These are phyloP conservation scores for Gossypium davidsonii DNA, from an alignment of 441 rosid genomes.

Conservation along the genomic window DNA sequence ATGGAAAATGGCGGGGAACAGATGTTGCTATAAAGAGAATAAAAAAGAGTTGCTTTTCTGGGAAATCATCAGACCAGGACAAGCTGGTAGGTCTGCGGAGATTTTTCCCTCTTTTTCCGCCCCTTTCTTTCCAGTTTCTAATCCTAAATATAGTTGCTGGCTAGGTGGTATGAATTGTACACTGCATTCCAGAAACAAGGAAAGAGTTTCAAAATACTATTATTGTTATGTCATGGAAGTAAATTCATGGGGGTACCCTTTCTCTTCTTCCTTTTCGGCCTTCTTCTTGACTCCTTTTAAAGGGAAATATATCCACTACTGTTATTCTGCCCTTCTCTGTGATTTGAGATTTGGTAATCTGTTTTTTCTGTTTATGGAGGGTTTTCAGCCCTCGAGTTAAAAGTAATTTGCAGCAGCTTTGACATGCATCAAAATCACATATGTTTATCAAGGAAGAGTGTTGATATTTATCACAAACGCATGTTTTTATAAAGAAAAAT, in stretches of 20 bases:
- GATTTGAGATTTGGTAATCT: background rate
- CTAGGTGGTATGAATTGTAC: background rate
- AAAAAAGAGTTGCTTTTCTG: constrained; percentile 52
- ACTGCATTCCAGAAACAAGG: background rate
- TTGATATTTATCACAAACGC: no score
- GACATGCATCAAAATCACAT: no score
- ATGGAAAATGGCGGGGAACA: constrained; percentile 66
- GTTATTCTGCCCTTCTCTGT: background rate
- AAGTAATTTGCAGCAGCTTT: no score
- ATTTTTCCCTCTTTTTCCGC: background rate
- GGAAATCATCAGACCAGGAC: constrained; percentile 55
- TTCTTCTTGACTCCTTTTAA: background rate
- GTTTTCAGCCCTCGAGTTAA: no score
- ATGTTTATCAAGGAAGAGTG: no score
- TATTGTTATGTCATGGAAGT: background rate
- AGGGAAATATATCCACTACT: background rate
- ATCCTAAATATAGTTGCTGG: background rate
- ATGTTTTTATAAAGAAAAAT: background rate
- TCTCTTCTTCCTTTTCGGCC: background rate
- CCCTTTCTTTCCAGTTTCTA: background rate
- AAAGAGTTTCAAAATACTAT: background rate
- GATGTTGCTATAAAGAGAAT: constrained; percentile 70
- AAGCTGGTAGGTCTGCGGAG: constrained; percentile 37
- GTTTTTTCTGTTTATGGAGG: background rate
- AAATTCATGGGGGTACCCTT: background rate